A percentile compares a stretch with the other conserved stretches of the same genome.
These are phyloP conservation scores for Calamus simplicifolius DNA, from an alignment of 176 grass and related monocot genomes.

Conservation along the genomic window DNA sequence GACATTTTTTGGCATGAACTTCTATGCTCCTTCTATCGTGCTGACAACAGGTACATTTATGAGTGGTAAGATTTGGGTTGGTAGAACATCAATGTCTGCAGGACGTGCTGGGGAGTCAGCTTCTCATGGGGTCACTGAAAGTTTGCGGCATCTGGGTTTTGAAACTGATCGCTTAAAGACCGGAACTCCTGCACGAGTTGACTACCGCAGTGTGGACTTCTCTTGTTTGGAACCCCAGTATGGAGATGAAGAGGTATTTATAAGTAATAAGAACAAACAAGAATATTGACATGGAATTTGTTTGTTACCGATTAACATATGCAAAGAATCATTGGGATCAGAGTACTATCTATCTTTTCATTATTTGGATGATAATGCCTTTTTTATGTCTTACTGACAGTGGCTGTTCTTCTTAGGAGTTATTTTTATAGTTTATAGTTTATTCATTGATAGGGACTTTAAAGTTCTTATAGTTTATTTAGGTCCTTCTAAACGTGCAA, in stretches of 20 bases:
- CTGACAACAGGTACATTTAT: slow-evolving; percentile 95
- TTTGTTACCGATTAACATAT: too few species aligned
- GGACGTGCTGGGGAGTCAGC: slow-evolving; percentile 93
- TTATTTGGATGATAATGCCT: too few species aligned
- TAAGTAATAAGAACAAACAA: neutral
- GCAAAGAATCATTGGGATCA: too few species aligned
- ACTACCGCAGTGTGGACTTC: slow-evolving; percentile 69
- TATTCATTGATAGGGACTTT: too few species aligned
- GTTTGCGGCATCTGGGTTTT: slow-evolving; percentile 75
- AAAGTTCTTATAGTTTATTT: too few species aligned
- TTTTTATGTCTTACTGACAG: too few species aligned
- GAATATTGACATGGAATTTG: too few species aligned
- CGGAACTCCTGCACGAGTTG: slow-evolving; percentile 88
- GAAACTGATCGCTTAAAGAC: slow-evolving; percentile 90
- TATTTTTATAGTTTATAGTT: too few species aligned
- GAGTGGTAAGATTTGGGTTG: slow-evolving; percentile 99
- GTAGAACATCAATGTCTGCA: slow-evolving; percentile 91
- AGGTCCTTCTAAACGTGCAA: too few species aligned
- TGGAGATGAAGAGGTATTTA: slow-evolving; percentile 89
- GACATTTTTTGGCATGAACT: slow-evolving; percentile 91
- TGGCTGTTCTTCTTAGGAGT: too few species aligned
- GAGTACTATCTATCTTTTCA: too few species aligned
- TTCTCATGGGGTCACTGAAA: slow-evolving; percentile 93
- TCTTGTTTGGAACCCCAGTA: slow-evolving; percentile 75
- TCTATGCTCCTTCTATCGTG: slow-evolving; percentile 81